Percentiles rank a stretch among this genome's conserved stretches.
phyloP scores from a whole-genome alignment of 2,329 filamentous ascomycete species.

The Drechslera avenae region DNA sequence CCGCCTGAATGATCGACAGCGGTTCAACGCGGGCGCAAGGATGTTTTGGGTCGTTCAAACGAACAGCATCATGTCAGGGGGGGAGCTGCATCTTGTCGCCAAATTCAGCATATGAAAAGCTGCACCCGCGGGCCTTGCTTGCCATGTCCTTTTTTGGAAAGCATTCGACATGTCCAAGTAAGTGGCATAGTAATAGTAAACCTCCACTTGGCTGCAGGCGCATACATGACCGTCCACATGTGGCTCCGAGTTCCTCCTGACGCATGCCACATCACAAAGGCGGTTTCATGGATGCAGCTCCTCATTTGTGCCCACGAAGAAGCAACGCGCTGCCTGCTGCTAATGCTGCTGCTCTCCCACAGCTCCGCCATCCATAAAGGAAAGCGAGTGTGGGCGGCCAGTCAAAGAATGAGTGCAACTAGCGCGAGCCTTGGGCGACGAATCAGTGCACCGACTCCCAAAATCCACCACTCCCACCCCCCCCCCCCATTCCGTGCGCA shows the following conservation, averaged over 20 bases:
- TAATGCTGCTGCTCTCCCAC: not conserved
- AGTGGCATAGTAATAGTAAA: too few relatives aligned
- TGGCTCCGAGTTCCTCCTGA: conserved; percentile 10
- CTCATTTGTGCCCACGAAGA: conserved; percentile 5
- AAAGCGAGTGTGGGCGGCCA: conserved; percentile 7
- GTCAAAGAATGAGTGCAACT: conserved; percentile 12
- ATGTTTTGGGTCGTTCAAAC: conserved; percentile 33
- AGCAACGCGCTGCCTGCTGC: not conserved
- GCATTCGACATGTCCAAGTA: conserved; percentile 8
- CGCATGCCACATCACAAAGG: not conserved
- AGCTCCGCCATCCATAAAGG: conserved; percentile 5
- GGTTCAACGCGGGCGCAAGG: conserved; percentile 39
- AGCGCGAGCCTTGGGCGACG: conserved; percentile 12
- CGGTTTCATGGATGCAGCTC: conserved; percentile 2
- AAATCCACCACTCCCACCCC: too few relatives aligned
- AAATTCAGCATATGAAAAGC: conserved; percentile 25
- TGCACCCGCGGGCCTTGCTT: conserved; percentile 31
- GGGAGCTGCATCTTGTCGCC: conserved; percentile 38
- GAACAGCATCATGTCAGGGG: conserved; percentile 43
- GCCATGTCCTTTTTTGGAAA: conserved; percentile 22
- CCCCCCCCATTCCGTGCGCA: conserved; percentile 37
- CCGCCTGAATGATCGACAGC: conserved; percentile 46
- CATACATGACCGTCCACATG: conserved; percentile 15
- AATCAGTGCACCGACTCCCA: conserved; percentile 15
- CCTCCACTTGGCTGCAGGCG: conserved; percentile 30